phyloP scores from a whole-genome alignment of 2,329 filamentous ascomycete species.

The Pseudocercospora cruenta region DNA sequence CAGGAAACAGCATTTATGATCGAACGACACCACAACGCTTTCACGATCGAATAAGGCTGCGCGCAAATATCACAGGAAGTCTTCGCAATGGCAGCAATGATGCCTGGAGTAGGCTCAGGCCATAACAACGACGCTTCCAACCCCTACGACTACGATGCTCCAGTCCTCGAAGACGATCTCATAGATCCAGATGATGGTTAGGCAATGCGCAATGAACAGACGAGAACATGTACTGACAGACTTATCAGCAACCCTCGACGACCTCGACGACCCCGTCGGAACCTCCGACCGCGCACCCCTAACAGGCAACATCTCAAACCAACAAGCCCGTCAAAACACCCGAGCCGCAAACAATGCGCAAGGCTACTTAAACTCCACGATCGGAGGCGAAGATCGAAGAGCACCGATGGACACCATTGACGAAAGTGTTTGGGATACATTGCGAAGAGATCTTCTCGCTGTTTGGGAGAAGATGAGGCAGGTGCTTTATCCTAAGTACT shows the following conservation, averaged over 20 bases:
- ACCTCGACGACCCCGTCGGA: constrained; percentile 64
- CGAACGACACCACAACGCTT: background rate
- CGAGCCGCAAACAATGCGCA: constrained; percentile 67
- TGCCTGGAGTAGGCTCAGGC: constrained; percentile 23
- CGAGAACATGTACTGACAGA: background rate
- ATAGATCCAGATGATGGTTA: constrained; percentile 59
- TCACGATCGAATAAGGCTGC: background rate
- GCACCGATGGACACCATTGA: constrained; percentile 93
- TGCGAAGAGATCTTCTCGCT: constrained; percentile 85
- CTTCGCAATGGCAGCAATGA: constrained; percentile 26
- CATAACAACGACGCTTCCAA: constrained; percentile 21
- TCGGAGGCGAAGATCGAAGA: constrained; percentile 88
- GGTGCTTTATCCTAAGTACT: constrained; percentile 93
- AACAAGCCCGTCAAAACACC: constrained; percentile 58
- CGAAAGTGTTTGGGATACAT: constrained; percentile 95
- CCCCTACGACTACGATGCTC: constrained; percentile 49
- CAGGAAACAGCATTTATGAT: background rate
- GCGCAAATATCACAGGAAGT: background rate
- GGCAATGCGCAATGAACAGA: background rate
- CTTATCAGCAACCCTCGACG: constrained; percentile 74
- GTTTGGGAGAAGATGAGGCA: constrained; percentile 99
- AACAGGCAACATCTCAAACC: constrained; percentile 71
- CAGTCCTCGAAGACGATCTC: constrained; percentile 54
- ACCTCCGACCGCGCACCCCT: constrained; percentile 76
- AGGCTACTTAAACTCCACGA: constrained; percentile 82